These are phyloP conservation scores for Dipodascopsis tothii DNA, from an alignment of 805 yeast genomes.

Conservation along the genomic window DNA sequence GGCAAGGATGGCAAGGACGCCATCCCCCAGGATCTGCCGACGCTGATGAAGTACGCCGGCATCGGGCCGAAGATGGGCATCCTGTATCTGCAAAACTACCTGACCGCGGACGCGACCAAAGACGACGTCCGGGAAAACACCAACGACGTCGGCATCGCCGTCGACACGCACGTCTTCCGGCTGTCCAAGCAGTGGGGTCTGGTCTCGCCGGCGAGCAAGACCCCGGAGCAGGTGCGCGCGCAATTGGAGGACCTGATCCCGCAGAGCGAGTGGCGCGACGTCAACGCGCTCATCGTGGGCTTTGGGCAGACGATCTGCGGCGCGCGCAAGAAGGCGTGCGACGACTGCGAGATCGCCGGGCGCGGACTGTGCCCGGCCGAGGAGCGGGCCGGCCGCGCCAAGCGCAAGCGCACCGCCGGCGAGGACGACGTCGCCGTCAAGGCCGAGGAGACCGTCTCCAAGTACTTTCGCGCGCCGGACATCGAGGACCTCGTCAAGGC, in stretches of 20 bases:
- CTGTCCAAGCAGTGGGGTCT: constrained; percentile 20
- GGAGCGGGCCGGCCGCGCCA: constrained; percentile 1
- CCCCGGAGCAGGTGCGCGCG: constrained; percentile 69
- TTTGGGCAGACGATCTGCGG: constrained; percentile 83
- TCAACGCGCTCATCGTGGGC: constrained; percentile 82
- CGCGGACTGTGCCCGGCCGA: constrained; percentile 51
- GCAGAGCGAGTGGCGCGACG: constrained; percentile 64
- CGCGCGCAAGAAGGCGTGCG: constrained; percentile 57
- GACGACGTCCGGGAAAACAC: constrained; percentile 40
- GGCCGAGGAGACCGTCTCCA: not conserved
- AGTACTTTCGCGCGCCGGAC: not conserved
- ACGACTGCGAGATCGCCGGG: constrained; percentile 51
- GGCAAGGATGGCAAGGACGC: constrained; percentile 46
- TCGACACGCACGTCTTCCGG: constrained; percentile 84
- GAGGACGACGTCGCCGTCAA: not conserved
- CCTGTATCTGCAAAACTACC: constrained; percentile 54
- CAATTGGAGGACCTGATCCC: constrained; percentile 72
- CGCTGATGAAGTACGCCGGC: constrained; percentile 66
- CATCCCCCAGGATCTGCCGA: constrained; percentile 63
- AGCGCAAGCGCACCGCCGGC: not conserved
- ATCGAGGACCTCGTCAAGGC: not conserved
- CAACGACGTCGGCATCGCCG: constrained; percentile 66
- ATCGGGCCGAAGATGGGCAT: constrained; percentile 96
- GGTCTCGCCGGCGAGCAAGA: constrained; percentile 32
- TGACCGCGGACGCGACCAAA: not conserved